phyloP scores from a whole-genome alignment of 108 stramenopile species.

The Hondaea fermentalgiana region DNA sequence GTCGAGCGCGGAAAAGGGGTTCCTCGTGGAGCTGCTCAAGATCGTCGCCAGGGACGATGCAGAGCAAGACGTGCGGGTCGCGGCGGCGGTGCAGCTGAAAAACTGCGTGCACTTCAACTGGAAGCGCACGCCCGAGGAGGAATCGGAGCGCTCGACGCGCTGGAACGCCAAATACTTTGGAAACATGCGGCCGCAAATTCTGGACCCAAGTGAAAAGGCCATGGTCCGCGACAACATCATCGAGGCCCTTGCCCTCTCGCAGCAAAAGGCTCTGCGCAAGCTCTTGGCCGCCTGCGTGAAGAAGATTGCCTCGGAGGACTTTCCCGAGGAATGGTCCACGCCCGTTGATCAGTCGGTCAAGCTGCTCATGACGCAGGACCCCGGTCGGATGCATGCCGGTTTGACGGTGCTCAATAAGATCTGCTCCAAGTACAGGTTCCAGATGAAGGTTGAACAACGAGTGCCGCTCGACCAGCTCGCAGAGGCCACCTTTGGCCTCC shows the following conservation, averaged over 20 bases:
- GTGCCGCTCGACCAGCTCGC: background rate
- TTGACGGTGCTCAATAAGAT: background rate
- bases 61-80: background rate
- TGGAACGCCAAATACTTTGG: background rate
- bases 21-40: background rate
- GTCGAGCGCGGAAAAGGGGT: background rate
- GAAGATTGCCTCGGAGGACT: background rate
- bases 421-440: background rate
- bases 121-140: background rate
- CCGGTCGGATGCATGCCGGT: background rate
- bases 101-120: background rate
- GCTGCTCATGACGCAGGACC: background rate
- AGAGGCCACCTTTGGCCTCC: background rate
- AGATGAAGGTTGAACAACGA: background rate
- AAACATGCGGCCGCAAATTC: background rate
- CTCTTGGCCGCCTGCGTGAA: background rate
- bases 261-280: background rate
- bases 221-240: constrained; percentile 1
- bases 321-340: background rate
- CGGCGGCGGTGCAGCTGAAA: background rate
- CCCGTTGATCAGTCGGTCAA: background rate
- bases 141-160: background rate
- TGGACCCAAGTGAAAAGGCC: background rate
- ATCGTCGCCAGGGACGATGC: background rate
- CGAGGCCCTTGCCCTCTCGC: background rate